Evolutionary conservation across 1,284 basidiomycete species (phyloP).

Genomic region (Sparassis latifolia): DNA sequence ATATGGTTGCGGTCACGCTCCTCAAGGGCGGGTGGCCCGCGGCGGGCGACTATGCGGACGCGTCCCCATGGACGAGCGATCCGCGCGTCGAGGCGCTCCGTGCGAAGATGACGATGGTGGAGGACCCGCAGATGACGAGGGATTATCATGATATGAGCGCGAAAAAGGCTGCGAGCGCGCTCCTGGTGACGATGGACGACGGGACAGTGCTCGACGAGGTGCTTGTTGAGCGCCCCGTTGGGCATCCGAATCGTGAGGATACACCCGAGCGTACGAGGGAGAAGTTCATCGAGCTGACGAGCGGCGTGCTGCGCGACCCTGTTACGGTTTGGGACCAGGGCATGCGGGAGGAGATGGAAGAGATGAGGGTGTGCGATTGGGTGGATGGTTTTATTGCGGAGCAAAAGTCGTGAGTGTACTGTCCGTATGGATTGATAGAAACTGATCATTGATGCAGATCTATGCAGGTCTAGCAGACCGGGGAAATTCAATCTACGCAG

Average conservation of each 20-base stretch:
- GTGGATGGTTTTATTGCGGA: slow-evolving; percentile 1
- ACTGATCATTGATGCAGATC: too few species aligned
- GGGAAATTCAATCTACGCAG: too few species aligned
- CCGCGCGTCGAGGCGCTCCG: slow-evolving; percentile 7
- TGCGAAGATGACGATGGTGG: slow-evolving; percentile 10
- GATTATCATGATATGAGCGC: slow-evolving; percentile 2
- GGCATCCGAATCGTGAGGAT: slow-evolving; percentile 3
- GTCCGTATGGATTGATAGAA: too few species aligned
- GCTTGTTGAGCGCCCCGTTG: slow-evolving; percentile 7
- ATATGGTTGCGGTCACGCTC: slow-evolving; percentile 9
- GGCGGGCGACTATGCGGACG: slow-evolving; percentile 6
- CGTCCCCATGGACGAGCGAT: slow-evolving; percentile 3
- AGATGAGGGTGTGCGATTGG: slow-evolving; percentile 6
- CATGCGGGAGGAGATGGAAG: slow-evolving; percentile 1
- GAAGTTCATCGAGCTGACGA: slow-evolving; percentile 7
- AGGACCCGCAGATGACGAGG: slow-evolving; percentile 9
- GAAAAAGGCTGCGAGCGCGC: slow-evolving; percentile 5
- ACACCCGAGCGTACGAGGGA: slow-evolving; percentile 3
- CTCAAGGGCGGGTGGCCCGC: slow-evolving; percentile 6
- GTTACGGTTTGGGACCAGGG: slow-evolving; percentile 5
- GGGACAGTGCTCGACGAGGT: slow-evolving; percentile 9
- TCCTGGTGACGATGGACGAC: slow-evolving; percentile 7
- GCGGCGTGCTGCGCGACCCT: slow-evolving; percentile 1
- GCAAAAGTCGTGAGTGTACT: background rate
- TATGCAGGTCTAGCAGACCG: too few species aligned